Base-by-base conservation (phyloP, 768 basidiomycete genomes). In the Gloeophyllum trabeum region DNA sequence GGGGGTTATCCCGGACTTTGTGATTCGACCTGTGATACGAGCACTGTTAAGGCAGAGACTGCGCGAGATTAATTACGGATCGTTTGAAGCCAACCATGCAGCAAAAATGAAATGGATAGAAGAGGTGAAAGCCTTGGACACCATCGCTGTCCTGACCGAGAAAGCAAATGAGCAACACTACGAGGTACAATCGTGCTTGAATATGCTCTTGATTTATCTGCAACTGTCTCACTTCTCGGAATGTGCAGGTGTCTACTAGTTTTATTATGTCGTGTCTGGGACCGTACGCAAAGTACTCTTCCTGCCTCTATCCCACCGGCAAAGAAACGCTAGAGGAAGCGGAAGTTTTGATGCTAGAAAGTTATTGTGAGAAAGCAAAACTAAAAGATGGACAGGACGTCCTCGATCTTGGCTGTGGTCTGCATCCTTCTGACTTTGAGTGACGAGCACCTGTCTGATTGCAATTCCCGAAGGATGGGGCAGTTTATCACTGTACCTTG, bases 121-220 rank as follows among this genome's bases (percentile, higher is more conserved):
- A 43, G 66, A 52, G 14, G 71, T 81, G 20, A 67, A 70, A 18
- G 60, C 63, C 0, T 59, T 73, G 13, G 52, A 48, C 3, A 67
- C 63, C 22, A 81, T 82, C 45, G 79, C 80, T 3, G 76, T 74
- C 45, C 65, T 72, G 7, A 70, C 79, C 1, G 69, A 75, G 28
- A 79, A 78, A 52, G 81, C 80, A 16, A 84, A 85, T 48, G 76
- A 83, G 52, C 81, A 83, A 55, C 80, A 84, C 51, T 84, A 84
- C 55, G 80, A 84, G 63, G 80, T 79, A 43, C 49, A 56, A 55
- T 10, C 28, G 35, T 1, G 19, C 19, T n/a, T n/a, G n/a, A n/a
- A n/a, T n/a, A 24, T 30, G 10, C 23, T 4, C n/a, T 32, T 2
- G 32, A 22, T 30, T 41, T 36, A 40, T 13, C 30, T 35, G 30